phyloP scores from a whole-genome alignment of 2,329 filamentous ascomycete species.

The Lasiodiplodia citricola region DNA sequence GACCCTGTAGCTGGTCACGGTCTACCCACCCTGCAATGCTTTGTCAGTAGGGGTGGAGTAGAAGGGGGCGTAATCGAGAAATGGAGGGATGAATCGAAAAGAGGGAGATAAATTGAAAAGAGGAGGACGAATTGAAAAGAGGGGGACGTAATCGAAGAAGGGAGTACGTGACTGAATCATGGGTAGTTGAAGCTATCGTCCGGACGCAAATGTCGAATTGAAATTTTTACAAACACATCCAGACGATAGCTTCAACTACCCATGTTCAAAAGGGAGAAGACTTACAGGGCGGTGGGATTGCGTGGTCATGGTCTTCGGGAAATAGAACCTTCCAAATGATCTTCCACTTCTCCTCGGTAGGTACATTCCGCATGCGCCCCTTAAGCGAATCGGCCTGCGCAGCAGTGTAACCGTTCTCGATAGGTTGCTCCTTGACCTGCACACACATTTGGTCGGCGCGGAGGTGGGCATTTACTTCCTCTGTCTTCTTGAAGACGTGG shows the following conservation, averaged over 20 bases:
- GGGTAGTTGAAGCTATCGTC: no score
- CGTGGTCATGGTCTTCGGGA: not conserved
- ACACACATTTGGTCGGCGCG: not conserved
- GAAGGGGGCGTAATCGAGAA: not conserved
- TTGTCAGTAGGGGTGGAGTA: not conserved
- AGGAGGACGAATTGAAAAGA: no score
- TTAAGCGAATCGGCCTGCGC: not conserved
- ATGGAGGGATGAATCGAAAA: no score
- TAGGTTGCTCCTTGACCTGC: not conserved
- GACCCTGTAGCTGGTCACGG: not conserved
- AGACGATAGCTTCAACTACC: no score
- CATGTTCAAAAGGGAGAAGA: no score
- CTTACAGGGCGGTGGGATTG: not conserved
- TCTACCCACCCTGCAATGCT: not conserved
- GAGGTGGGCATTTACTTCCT: not conserved
- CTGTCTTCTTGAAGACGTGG: not conserved
- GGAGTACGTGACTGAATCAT: no score
- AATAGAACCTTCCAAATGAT: not conserved
- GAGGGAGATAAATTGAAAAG: no score
- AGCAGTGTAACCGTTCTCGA: not conserved
- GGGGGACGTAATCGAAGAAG: not conserved
- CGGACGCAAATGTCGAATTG: no score
- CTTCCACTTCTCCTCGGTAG: not conserved
- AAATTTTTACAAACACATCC: no score
- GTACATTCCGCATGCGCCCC: not conserved